Evolutionary conservation across 768 basidiomycete species (phyloP).

Genomic region (Jaapia argillacea): DNA sequence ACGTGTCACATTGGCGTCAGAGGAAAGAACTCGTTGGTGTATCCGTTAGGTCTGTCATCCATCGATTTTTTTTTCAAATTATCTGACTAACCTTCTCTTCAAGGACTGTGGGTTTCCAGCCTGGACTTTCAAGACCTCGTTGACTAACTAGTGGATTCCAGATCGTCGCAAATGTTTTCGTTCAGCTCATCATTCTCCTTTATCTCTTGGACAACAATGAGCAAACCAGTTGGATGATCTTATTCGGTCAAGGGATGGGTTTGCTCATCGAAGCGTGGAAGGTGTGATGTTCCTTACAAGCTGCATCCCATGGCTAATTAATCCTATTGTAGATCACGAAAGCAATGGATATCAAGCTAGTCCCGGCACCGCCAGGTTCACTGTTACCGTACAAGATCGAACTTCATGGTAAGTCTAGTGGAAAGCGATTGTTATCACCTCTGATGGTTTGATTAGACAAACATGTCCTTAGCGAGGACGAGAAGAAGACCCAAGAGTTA

Average conservation of each 20-base stretch:
- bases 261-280: slow-evolving; percentile 92
- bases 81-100: slow-evolving; percentile 11
- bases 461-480: slow-evolving; percentile 92
- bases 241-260: slow-evolving; percentile 77
- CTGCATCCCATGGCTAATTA: slow-evolving; percentile 10
- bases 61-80: slow-evolving; percentile 4
- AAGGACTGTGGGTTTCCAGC: too few relatives aligned
- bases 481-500: slow-evolving; percentile 96
- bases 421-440: too few relatives aligned
- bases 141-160: too few relatives aligned
- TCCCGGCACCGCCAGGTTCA: slow-evolving; percentile 51
- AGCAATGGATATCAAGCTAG: slow-evolving; percentile 79
- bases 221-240: slow-evolving; percentile 97
- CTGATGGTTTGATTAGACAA: slow-evolving; percentile 48
- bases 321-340: slow-evolving; percentile 54
- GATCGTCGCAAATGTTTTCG: slow-evolving; percentile 90
- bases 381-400: slow-evolving; percentile 69
- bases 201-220: slow-evolving; percentile 94
- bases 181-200: slow-evolving; percentile 81
- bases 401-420: slow-evolving; percentile 62
- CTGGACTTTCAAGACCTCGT: too few relatives aligned
- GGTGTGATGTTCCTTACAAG: slow-evolving; percentile 28
- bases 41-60: slow-evolving; percentile 62
- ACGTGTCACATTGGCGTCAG: slow-evolving; percentile 92
- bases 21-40: slow-evolving; percentile 94